Conservation (phyloP, 2,329 filamentous ascomycete genomes). For the Colletotrichum chlorophyti region DNA sequence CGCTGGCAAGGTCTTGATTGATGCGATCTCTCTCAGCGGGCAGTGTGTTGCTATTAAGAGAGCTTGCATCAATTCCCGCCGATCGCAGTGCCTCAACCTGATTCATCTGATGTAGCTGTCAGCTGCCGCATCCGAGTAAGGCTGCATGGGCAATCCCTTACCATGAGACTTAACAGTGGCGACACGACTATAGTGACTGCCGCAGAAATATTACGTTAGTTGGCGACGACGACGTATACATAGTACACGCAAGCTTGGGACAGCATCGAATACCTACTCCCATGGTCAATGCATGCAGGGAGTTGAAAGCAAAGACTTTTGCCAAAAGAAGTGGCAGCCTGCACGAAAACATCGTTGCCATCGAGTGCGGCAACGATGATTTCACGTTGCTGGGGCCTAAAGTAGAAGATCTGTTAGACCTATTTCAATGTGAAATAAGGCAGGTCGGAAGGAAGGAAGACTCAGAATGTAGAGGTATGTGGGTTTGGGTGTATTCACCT, state of each 20-base stretch:
- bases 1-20: slow-evolving; percentile 82
- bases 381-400: slow-evolving; percentile 77
- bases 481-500: slow-evolving; percentile 54
- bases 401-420: slow-evolving; percentile 52
- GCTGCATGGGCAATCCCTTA: slow-evolving; percentile 41
- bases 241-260: background rate
- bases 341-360: slow-evolving; percentile 90
- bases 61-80: slow-evolving; percentile 79
- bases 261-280: slow-evolving; percentile 64
- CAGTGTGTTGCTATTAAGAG: slow-evolving; percentile 85
- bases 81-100: slow-evolving; percentile 83
- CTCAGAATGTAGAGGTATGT: background rate
- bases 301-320: slow-evolving; percentile 95
- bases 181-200: slow-evolving; percentile 89
- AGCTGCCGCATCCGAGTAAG: slow-evolving; percentile 12
- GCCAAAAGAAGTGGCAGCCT: slow-evolving; percentile 89
- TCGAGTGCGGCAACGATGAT: slow-evolving; percentile 83
- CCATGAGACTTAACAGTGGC: slow-evolving; percentile 88
- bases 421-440: background rate
- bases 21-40: slow-evolving; percentile 70
- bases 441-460: background rate
- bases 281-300: slow-evolving; percentile 85
- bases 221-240: slow-evolving; percentile 29
- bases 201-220: slow-evolving; percentile 29
- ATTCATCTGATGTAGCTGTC: slow-evolving; percentile 70